These are phyloP conservation scores for Vicia faba DNA, from an alignment of 306 rosid species.

Conservation along the genomic window DNA sequence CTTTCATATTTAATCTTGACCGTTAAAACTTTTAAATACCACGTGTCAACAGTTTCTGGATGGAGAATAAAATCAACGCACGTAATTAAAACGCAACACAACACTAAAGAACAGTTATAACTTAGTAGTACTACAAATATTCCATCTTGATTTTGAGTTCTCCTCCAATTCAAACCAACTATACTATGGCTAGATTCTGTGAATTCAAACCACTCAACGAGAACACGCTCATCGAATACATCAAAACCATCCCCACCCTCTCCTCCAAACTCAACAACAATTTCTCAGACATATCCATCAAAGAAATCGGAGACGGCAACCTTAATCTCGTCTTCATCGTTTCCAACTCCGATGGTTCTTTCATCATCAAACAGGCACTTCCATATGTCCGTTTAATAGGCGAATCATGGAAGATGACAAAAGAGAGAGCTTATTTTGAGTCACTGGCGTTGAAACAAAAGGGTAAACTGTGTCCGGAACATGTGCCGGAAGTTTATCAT, in stretches of 20 bases:
- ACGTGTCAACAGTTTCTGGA: too few relatives aligned
- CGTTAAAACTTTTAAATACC: too few relatives aligned
- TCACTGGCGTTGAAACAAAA: slow-evolving; percentile 52
- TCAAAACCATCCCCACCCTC: slow-evolving; percentile 63
- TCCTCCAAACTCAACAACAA: slow-evolving; percentile 57
- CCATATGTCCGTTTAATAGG: slow-evolving; percentile 83
- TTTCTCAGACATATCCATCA: slow-evolving; percentile 50
- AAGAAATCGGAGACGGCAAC: slow-evolving; percentile 93
- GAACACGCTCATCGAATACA: slow-evolving; percentile 62
- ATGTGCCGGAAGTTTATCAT: slow-evolving; percentile 81
- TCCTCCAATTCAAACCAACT: background rate
- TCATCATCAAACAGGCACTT: slow-evolving; percentile 91
- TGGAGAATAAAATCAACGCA: background rate
- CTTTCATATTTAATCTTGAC: too few relatives aligned
- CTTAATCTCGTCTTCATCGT: slow-evolving; percentile 77
- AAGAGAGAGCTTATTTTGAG: slow-evolving; percentile 91
- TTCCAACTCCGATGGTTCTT: slow-evolving; percentile 58
- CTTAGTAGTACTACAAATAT: background rate
- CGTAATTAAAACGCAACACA: background rate
- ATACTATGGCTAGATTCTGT: slow-evolving; percentile 49
- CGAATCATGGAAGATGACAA: slow-evolving; percentile 94
- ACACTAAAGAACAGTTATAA: background rate
- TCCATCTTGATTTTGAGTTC: background rate
- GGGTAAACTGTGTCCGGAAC: slow-evolving; percentile 53
- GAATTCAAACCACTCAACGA: slow-evolving; percentile 69